These are phyloP conservation scores for Ophiognomonia clavigignenti-juglandacearum DNA, from an alignment of 2,329 filamentous ascomycete species.

Conservation along the genomic window DNA sequence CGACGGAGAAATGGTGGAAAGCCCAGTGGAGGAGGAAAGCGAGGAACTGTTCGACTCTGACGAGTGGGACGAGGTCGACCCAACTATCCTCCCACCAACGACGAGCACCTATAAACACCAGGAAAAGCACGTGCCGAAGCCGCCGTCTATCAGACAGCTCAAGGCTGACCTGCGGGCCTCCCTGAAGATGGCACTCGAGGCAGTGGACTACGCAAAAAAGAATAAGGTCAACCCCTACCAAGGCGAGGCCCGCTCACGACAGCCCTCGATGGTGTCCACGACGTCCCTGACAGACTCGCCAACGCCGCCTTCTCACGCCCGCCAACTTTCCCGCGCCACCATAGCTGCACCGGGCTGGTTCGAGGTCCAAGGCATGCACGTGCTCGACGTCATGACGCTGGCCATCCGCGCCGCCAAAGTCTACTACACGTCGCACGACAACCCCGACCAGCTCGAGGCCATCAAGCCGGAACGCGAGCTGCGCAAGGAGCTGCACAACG, in stretches of 20 bases:
- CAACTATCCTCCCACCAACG: constrained; percentile 86
- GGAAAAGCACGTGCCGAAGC: constrained; percentile 74
- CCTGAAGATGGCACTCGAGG: constrained; percentile 64
- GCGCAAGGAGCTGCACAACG: constrained; percentile 74
- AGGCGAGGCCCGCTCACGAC: constrained; percentile 25
- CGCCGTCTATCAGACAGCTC: constrained; percentile 76
- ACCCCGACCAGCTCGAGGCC: constrained; percentile 76
- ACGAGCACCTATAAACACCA: constrained; percentile 92
- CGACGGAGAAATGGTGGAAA: constrained; percentile 34
- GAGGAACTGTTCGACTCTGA: constrained; percentile 47
- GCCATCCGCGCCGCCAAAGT: constrained; percentile 95
- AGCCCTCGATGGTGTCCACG: constrained; percentile 14
- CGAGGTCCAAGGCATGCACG: constrained; percentile 85
- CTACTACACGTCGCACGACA: constrained; percentile 91
- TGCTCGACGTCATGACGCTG: constrained; percentile 87
- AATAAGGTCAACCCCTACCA: constrained; percentile 13
- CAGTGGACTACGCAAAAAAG: constrained; percentile 54
- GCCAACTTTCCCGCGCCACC: constrained; percentile 19
- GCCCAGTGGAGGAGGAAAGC: constrained; percentile 37
- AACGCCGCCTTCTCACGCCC: constrained; percentile 15
- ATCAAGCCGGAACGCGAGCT: constrained; percentile 87
- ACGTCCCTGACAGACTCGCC: constrained; percentile 15
- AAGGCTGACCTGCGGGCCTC: constrained; percentile 62
- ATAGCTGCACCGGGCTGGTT: constrained; percentile 61
- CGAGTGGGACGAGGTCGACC: constrained; percentile 61